Percentiles rank a stretch among this genome's conserved stretches.
Evolutionary conservation across 2,329 filamentous ascomycete genomes (phyloP).

Genomic region (Stemphylium lycopersici): DNA sequence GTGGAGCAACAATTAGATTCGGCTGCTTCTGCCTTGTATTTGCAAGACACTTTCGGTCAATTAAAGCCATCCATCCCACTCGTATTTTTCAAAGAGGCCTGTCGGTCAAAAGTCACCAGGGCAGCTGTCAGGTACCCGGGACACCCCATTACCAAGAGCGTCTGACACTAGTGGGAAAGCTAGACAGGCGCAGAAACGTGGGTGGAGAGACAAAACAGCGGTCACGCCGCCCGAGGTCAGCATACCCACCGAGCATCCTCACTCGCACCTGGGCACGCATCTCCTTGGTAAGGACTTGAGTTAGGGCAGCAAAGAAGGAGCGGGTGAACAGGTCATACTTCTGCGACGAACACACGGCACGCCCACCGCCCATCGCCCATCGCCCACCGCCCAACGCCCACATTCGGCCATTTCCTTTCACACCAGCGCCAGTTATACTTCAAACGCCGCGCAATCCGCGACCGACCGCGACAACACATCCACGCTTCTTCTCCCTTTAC

Average conservation of each 20-base stretch:
- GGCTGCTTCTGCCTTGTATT: conserved; percentile 4
- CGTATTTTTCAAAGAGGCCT: conserved; percentile 3
- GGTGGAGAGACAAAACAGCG: conserved; percentile 20
- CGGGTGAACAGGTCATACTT: conserved; percentile 19
- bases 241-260: conserved; percentile 7
- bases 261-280: conserved; percentile 1
- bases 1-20: neutral
- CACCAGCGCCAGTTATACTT: neutral
- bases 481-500: conserved; percentile 1
- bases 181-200: conserved; percentile 22
- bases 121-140: conserved; percentile 22
- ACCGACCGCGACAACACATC: conserved; percentile 5
- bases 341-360: conserved; percentile 11
- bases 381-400: neutral
- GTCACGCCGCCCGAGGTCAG: conserved; percentile 33
- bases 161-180: conserved; percentile 23
- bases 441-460: conserved; percentile 8
- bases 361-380: neutral
- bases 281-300: conserved; percentile 5
- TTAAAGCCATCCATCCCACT: neutral
- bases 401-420: neutral
- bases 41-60: neutral
- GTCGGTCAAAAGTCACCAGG: conserved; percentile 8
- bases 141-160: conserved; percentile 13
- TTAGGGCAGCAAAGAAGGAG: conserved; percentile 13